Conservation (phyloP, 805 yeast species). For the Hanseniaspora osmophila region DNA sequence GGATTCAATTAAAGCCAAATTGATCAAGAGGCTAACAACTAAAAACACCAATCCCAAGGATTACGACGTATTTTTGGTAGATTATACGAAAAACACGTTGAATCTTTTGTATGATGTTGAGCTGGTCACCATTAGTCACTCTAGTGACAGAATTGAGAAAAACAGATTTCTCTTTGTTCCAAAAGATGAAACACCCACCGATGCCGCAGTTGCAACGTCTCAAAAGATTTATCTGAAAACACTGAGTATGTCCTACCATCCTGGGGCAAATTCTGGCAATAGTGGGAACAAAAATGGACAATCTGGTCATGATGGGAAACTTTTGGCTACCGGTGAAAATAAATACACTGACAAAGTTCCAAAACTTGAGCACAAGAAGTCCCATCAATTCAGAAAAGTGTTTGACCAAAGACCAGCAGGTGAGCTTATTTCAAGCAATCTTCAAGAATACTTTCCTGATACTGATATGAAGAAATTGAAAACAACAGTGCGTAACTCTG, state of each 20-base stretch:
- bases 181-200: slow-evolving; percentile 47
- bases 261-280: background rate
- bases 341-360: too few species aligned
- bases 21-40: slow-evolving; percentile 37
- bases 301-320: background rate
- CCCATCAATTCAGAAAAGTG: slow-evolving; percentile 25
- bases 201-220: slow-evolving; percentile 43
- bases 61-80: slow-evolving; percentile 54
- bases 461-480: slow-evolving; percentile 58
- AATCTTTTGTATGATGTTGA: slow-evolving; percentile 60
- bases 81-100: slow-evolving; percentile 25
- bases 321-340: too few species aligned
- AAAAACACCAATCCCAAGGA: slow-evolving; percentile 12
- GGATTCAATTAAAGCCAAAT: slow-evolving; percentile 57
- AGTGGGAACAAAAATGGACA: slow-evolving; percentile 7
- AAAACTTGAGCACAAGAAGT: slow-evolving; percentile 11
- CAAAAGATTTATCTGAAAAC: slow-evolving; percentile 27
- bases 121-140: slow-evolving; percentile 68
- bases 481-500: slow-evolving; percentile 72
- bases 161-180: slow-evolving; percentile 56
- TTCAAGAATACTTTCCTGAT: slow-evolving; percentile 85
- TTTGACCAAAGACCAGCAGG: slow-evolving; percentile 90
- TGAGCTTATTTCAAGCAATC: slow-evolving; percentile 75
- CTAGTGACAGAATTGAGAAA: slow-evolving; percentile 56
- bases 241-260: slow-evolving; percentile 11